Conservation (phyloP, 2,329 filamentous ascomycete genomes). For the Fusarium sp. region DNA sequence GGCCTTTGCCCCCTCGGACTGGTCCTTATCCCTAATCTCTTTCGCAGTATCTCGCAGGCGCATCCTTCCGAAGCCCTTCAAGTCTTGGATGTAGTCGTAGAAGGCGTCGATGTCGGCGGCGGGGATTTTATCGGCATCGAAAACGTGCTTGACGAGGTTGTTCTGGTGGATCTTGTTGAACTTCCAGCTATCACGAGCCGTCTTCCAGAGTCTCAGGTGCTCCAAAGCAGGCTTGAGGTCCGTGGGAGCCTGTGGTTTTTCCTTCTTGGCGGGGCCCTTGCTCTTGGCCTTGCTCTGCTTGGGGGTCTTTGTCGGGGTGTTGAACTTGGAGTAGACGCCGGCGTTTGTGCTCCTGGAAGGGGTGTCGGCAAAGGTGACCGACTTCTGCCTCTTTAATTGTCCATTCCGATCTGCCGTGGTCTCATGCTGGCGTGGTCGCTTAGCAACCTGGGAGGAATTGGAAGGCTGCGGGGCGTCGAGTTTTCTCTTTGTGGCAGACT, state of each 20-base stretch:
- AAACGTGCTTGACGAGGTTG: conserved; percentile 84
- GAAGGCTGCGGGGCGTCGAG: conserved; percentile 51
- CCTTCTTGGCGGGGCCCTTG: conserved; percentile 56
- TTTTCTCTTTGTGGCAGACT: conserved; percentile 55
- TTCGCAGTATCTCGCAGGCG: conserved; percentile 76
- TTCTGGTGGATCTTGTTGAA: conserved; percentile 96
- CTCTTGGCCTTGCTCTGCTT: conserved; percentile 48
- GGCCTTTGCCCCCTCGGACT: conserved; percentile 60
- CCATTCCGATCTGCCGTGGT: conserved; percentile 42
- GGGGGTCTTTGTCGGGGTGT: conserved; percentile 50
- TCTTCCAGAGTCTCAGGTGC: conserved; percentile 83
- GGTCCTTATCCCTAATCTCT: conserved; percentile 69
- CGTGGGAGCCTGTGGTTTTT: conserved; percentile 51
- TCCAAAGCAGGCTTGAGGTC: conserved; percentile 75
- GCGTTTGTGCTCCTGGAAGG: conserved; percentile 50
- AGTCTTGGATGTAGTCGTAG: conserved; percentile 80
- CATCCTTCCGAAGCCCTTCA: conserved; percentile 80
- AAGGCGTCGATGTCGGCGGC: conserved; percentile 76
- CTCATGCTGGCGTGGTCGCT: conserved; percentile 52
- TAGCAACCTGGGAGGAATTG: conserved; percentile 48
- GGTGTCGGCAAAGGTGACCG: conserved; percentile 62
- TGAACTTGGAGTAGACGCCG: conserved; percentile 43
- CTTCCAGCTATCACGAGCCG: conserved; percentile 81
- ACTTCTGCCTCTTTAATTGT: conserved; percentile 57
- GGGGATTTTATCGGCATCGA: conserved; percentile 79